These are phyloP conservation scores for Colletotrichum nymphaeae DNA, from an alignment of 2,329 filamentous ascomycete genomes.

Conservation along the genomic window DNA sequence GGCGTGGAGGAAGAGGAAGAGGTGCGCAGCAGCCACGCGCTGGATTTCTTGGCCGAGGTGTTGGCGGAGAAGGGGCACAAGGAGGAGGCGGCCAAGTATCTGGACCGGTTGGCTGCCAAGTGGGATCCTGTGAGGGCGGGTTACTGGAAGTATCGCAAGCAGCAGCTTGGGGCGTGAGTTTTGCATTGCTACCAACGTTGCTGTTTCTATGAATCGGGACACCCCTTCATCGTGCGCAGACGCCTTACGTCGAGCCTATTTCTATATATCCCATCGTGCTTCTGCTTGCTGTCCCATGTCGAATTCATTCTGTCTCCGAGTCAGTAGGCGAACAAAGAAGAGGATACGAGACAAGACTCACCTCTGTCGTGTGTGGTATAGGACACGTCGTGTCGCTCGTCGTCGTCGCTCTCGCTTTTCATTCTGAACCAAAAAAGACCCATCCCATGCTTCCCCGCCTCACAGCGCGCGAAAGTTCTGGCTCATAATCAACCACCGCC, in stretches of 20 bases:
- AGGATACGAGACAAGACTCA: background rate
- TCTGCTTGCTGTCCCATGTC: background rate
- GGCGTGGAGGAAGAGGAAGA: conserved; percentile 58
- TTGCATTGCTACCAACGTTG: background rate
- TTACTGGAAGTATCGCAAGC: conserved; percentile 81
- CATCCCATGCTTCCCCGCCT: conserved; percentile 17
- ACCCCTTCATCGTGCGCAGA: background rate
- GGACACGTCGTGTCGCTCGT: background rate
- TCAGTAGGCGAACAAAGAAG: background rate
- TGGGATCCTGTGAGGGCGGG: conserved; percentile 93
- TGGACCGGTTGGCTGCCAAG: conserved; percentile 81
- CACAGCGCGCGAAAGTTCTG: conserved; percentile 76
- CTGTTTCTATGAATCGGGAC: background rate
- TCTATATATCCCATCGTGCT: background rate
- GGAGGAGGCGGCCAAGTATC: conserved; percentile 74
- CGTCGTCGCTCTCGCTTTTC: too few relatives aligned
- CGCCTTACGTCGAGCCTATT: background rate
- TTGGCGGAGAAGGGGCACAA: conserved; percentile 67
- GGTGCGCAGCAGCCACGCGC: conserved; percentile 72
- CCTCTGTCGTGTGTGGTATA: background rate
- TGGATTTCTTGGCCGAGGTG: conserved; percentile 80
- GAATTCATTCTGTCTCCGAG: background rate
- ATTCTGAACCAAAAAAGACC: too few relatives aligned
- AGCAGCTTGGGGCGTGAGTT: conserved; percentile 36
- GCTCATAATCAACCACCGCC: conserved; percentile 75